Percentiles rank a stretch among this genome's conserved stretches.
phyloP scores from a whole-genome alignment of 768 basidiomycete species.

The Pisolithus orientalis region DNA sequence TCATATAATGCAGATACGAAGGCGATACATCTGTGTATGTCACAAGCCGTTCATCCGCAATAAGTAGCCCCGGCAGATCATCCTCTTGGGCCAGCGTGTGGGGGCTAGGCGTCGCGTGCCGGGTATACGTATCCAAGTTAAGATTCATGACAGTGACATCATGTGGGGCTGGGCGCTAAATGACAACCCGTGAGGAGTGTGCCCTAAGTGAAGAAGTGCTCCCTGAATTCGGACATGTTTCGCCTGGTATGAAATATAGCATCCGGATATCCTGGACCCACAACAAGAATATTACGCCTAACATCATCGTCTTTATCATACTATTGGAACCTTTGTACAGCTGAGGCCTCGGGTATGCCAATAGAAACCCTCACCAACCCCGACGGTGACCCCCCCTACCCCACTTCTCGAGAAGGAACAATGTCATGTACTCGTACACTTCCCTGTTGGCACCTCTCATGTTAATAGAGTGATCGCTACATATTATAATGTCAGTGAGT shows the following conservation, averaged over 20 bases:
- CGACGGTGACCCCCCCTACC: constrained; percentile 69
- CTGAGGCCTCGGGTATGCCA: no score
- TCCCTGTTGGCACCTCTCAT: constrained; percentile 76
- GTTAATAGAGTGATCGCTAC: constrained; percentile 74
- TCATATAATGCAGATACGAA: constrained; percentile 1
- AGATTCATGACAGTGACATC: background rate
- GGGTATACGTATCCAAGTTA: background rate
- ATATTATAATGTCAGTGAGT: constrained; percentile 6
- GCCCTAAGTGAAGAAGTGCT: no score
- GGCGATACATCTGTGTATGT: background rate
- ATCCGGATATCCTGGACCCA: no score
- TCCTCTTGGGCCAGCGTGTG: constrained; percentile 1
- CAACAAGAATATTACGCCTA: background rate
- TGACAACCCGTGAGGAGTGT: no score
- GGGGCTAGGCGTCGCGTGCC: background rate
- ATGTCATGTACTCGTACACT: constrained; percentile 80
- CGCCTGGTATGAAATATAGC: no score
- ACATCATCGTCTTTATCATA: no score
- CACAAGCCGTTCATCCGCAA: background rate
- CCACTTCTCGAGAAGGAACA: constrained; percentile 89
- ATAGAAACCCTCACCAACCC: constrained; percentile 39
- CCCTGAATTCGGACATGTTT: no score
- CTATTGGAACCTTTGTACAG: no score
- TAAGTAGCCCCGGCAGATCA: background rate
- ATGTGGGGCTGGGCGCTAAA: no score